These are phyloP conservation scores for Chamaenerion angustifolium DNA, from an alignment of 345 rosid species.

Conservation along the genomic window DNA sequence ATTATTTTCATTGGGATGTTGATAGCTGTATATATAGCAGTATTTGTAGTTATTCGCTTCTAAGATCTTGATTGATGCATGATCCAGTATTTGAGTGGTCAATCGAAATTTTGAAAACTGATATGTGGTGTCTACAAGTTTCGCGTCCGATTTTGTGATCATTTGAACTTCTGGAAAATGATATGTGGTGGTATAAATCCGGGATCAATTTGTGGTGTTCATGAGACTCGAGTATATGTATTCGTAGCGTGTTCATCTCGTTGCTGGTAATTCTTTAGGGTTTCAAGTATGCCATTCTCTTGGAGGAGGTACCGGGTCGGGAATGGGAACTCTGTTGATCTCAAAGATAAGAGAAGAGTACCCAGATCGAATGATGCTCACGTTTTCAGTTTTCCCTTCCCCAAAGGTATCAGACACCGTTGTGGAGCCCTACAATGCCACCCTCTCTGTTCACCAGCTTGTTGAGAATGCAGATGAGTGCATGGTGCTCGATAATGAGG, in stretches of 20 bases:
- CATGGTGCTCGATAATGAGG: slow-evolving; percentile 76
- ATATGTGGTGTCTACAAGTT: too few relatives aligned
- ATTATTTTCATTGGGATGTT: too few relatives aligned
- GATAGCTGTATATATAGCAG: too few relatives aligned
- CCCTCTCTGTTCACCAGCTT: slow-evolving; percentile 70
- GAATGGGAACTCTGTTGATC: slow-evolving; percentile 70
- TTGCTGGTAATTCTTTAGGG: slow-evolving; percentile 19
- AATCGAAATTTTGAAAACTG: too few relatives aligned
- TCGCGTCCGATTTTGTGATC: too few relatives aligned
- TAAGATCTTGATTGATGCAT: too few relatives aligned
- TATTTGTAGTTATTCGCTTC: too few relatives aligned
- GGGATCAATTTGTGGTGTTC: too few relatives aligned
- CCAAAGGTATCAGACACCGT: slow-evolving; percentile 78
- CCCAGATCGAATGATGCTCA: slow-evolving; percentile 80
- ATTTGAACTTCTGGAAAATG: too few relatives aligned
- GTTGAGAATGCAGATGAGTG: slow-evolving; percentile 82
- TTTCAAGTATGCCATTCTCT: slow-evolving; percentile 75
- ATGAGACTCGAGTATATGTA: neutral
- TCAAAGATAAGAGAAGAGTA: slow-evolving; percentile 69
- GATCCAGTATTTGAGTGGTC: too few relatives aligned
- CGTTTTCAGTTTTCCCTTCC: slow-evolving; percentile 77
- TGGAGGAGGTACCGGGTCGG: slow-evolving; percentile 79
- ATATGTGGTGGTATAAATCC: too few relatives aligned
- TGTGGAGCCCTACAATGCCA: slow-evolving; percentile 69
- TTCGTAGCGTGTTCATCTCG: neutral